phyloP scores from a whole-genome alignment of 2,329 filamentous ascomycete species.

The Diaporthe sp. region DNA sequence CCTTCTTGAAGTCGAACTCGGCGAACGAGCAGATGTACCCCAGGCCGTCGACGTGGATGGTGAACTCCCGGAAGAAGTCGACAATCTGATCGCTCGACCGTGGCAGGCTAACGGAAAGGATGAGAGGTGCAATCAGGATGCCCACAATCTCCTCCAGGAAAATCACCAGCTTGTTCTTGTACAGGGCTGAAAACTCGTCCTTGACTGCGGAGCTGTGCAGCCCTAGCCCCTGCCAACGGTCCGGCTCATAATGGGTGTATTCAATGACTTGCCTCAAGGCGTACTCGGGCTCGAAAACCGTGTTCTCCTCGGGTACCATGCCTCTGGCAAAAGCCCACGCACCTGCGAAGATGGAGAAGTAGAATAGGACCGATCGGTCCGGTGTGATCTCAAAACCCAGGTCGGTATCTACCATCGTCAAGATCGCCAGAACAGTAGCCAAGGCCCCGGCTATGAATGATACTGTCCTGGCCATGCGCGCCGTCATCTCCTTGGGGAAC shows the following conservation, averaged over 20 bases:
- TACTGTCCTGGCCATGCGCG: conserved; percentile 86
- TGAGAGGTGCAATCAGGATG: conserved; percentile 90
- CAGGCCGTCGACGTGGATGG: conserved; percentile 94
- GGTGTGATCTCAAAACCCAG: conserved; percentile 91
- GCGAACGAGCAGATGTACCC: conserved; percentile 98
- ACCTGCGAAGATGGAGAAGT: conserved; percentile 84
- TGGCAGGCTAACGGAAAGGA: conserved; percentile 88
- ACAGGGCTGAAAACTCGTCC: conserved; percentile 88
- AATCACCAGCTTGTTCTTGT: conserved; percentile 92
- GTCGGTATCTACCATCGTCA: conserved; percentile 90
- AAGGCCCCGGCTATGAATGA: conserved; percentile 90
- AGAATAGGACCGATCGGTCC: conserved; percentile 91
- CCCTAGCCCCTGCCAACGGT: conserved; percentile 83
- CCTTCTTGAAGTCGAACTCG: conserved; percentile 96
- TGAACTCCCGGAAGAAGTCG: conserved; percentile 98
- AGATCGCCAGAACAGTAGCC: conserved; percentile 85
- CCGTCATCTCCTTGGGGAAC: conserved; percentile 94
- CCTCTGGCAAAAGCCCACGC: conserved; percentile 88
- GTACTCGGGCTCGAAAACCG: conserved; percentile 92
- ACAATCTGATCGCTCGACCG: conserved; percentile 92
- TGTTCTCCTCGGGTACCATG: conserved; percentile 87
- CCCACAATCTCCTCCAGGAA: conserved; percentile 94
- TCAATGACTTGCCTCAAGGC: conserved; percentile 90
- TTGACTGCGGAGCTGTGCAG: conserved; percentile 97
- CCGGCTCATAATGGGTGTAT: conserved; percentile 92